Percentiles rank a stretch among this genome's conserved stretches.
Evolutionary conservation across 345 rosid species (phyloP).

Genomic region (Lepidium africanum): DNA sequence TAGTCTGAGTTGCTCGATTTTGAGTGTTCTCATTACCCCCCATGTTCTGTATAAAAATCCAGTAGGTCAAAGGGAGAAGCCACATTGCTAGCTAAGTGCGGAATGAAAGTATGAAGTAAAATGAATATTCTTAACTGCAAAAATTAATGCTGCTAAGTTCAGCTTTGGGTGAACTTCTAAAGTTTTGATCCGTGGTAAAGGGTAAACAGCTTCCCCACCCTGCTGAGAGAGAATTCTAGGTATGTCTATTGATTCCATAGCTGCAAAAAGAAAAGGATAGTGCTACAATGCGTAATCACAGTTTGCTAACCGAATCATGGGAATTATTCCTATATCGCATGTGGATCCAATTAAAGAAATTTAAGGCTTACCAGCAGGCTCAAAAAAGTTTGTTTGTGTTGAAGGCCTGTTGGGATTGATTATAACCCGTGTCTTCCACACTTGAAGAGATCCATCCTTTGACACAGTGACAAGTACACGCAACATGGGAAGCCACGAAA

Average conservation of each 20-base stretch:
- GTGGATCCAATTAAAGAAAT: constrained; percentile 7
- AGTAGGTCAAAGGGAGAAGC: constrained; percentile 13
- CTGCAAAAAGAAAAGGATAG: constrained; percentile 38
- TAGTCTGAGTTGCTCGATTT: constrained; percentile 74
- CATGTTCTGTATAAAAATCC: constrained; percentile 47
- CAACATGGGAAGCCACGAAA: constrained; percentile 82
- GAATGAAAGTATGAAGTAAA: constrained; percentile 3
- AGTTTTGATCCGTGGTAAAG: constrained; percentile 72
- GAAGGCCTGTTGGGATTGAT: constrained; percentile 88
- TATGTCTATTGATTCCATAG: constrained; percentile 78
- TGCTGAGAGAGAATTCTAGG: constrained; percentile 88
- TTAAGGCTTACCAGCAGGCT: constrained; percentile 59
- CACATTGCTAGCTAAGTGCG: constrained; percentile 8
- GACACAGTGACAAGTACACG: constrained; percentile 78
- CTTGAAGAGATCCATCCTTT: constrained; percentile 90
- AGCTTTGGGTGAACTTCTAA: constrained; percentile 91
- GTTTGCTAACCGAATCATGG: neutral
- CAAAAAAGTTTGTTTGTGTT: constrained; percentile 87
- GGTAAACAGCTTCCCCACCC: constrained; percentile 97
- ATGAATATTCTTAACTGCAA: constrained; percentile 62
- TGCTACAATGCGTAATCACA: neutral
- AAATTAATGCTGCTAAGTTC: constrained; percentile 76
- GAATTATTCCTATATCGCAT: neutral
- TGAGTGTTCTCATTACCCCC: constrained; percentile 51
- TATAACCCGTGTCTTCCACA: constrained; percentile 78